Evolutionary conservation across 2,329 filamentous ascomycete genomes (phyloP).

Genomic region (Cadophora gregata): DNA sequence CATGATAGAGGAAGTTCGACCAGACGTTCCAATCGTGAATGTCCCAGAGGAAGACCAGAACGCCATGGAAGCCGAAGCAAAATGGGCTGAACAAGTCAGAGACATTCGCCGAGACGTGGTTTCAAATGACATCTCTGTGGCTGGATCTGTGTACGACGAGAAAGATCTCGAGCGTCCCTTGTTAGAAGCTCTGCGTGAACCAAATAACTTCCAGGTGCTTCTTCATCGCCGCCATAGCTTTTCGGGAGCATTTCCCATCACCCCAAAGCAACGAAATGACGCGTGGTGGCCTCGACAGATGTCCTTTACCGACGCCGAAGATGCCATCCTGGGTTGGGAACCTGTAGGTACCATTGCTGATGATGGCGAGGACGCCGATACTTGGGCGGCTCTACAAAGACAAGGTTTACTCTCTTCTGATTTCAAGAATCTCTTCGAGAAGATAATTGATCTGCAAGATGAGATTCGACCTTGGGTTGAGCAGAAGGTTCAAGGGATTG

Average conservation of each 20-base stretch:
- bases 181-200: slow-evolving; percentile 54
- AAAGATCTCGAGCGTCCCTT: slow-evolving; percentile 62
- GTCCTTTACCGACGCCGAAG: slow-evolving; percentile 77
- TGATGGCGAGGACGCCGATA: slow-evolving; percentile 44
- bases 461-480: slow-evolving; percentile 67
- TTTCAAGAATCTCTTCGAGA: slow-evolving; percentile 59
- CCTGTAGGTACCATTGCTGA: slow-evolving; percentile 54
- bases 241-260: slow-evolving; percentile 45
- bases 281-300: slow-evolving; percentile 73
- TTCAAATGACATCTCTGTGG: slow-evolving; percentile 57
- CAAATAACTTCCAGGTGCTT: slow-evolving; percentile 51
- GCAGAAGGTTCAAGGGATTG: slow-evolving; percentile 60
- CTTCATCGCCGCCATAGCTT: slow-evolving; percentile 69
- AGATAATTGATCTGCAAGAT: slow-evolving; percentile 57
- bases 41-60: slow-evolving; percentile 30
- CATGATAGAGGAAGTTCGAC: slow-evolving; percentile 24
- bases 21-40: slow-evolving; percentile 20
- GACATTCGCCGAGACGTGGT: slow-evolving; percentile 53
- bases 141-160: slow-evolving; percentile 64
- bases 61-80: slow-evolving; percentile 35
- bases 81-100: slow-evolving; percentile 46
- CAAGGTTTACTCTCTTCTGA: slow-evolving; percentile 55
- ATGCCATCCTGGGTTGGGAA: slow-evolving; percentile 73
- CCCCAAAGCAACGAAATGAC: slow-evolving; percentile 54
- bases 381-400: slow-evolving; percentile 44